Base-by-base conservation (phyloP, 2,329 filamentous ascomycete species). In the Pseudocercospora vitis region DNA sequence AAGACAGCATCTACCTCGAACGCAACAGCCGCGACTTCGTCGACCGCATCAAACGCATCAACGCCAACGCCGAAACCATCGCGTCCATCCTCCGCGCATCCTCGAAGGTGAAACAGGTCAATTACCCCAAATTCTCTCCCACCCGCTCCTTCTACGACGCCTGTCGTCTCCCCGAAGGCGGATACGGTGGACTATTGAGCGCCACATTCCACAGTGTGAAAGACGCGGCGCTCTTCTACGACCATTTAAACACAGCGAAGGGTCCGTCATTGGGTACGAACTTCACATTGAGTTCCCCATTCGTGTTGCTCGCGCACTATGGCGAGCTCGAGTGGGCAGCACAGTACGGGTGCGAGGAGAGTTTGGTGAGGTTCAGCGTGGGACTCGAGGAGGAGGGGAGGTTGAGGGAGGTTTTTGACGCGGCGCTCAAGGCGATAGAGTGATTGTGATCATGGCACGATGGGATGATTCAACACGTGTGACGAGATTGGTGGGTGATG, bases 201-300 rank as follows among this genome's bases (percentile, higher is more conserved):
- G 84, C 91, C 31, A 89, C 87, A 0, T 95, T 97, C 66, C 76
- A 88, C 62, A 78, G 78, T 1, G 82, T 80, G 52, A 76, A 79
- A 24, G 85, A 91, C 58, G 89, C 92, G 0, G 76, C 89, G 50
- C 81, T 83, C 0, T 96, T 97, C 70, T 96, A 87, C 71, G 91
- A 99, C 72, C 80, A 82, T 9, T 75, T 99, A 12, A 84, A 95
- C 58, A 94, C 91, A 1, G 85, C 90, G 32, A 99, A 99, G 72
- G 94, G 94, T 0, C 94, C 94, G 0, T 96, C 91, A 71, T 76
- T 99, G 46, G 94, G 94, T 2, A 97, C 94, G 0, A 99, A 99
- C 71, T 99, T 99, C 70, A 97, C 94, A 0, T 77, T 99, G 31
- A 87, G 76, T 53, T 95, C 87, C 45, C 94, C 94, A 0, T 99